A percentile compares a stretch with the other conserved stretches of the same genome.
Conservation (phyloP, 495 filamentous ascomycete species). For the Jackrogersella multiformis region DNA sequence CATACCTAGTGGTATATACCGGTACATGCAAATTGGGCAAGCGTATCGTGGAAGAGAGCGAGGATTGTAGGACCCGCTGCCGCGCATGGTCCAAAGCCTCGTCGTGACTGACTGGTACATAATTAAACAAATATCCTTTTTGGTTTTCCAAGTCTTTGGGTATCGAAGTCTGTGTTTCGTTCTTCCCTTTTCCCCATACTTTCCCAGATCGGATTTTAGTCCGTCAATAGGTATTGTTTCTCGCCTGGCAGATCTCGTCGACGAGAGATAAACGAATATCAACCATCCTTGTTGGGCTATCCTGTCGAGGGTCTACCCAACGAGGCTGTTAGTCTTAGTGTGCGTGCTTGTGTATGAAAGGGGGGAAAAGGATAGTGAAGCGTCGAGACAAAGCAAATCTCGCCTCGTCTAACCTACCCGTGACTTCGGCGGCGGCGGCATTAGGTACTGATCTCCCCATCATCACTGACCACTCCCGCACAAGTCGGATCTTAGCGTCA, state of each 20-base stretch:
- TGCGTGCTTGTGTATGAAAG: slow-evolving; percentile 29
- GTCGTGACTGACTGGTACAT: slow-evolving; percentile 48
- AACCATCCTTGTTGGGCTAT: slow-evolving; percentile 39
- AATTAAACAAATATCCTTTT: slow-evolving; percentile 45
- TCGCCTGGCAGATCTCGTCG: slow-evolving; percentile 33
- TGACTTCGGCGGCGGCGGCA: too few relatives aligned
- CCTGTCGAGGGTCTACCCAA: slow-evolving; percentile 30
- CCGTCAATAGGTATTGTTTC: slow-evolving; percentile 40
- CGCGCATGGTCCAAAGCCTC: slow-evolving; percentile 49
- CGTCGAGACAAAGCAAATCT: slow-evolving; percentile 22
- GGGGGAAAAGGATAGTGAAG: slow-evolving; percentile 30
- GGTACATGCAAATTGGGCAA: slow-evolving; percentile 41
- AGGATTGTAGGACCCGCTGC: slow-evolving; percentile 44
- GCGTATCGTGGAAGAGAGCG: slow-evolving; percentile 39
- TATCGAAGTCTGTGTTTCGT: slow-evolving; percentile 39
- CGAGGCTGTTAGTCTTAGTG: slow-evolving; percentile 35
- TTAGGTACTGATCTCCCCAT: slow-evolving; percentile 16
- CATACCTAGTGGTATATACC: too few relatives aligned
- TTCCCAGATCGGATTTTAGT: slow-evolving; percentile 38
- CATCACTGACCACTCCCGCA: slow-evolving; percentile 24
- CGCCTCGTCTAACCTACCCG: slow-evolving; percentile 30
- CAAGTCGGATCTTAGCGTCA: slow-evolving; percentile 31
- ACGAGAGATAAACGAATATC: slow-evolving; percentile 36
- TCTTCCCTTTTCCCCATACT: slow-evolving; percentile 40
- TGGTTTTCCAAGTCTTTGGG: slow-evolving; percentile 33